A percentile compares a stretch with the other conserved stretches of the same genome.
These are phyloP conservation scores for Melanogaster broomeanus DNA, from an alignment of 768 basidiomycete genomes.

Conservation along the genomic window DNA sequence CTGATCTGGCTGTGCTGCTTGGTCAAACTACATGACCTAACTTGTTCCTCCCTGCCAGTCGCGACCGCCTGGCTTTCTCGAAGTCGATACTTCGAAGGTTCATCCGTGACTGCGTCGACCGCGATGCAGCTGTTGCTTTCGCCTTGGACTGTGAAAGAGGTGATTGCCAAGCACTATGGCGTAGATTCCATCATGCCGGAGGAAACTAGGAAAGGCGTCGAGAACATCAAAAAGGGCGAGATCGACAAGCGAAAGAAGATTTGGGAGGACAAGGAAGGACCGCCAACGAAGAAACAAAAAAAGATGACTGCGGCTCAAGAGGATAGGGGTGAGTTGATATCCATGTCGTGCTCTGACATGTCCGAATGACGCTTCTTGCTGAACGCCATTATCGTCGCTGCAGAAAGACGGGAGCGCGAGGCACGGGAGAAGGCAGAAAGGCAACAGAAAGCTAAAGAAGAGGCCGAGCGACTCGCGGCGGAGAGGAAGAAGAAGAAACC, in stretches of 20 bases:
- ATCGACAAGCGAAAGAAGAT: conserved; percentile 92
- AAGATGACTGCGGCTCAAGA: conserved; percentile 73
- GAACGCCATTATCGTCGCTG: conserved; percentile 35
- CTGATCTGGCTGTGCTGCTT: too few species aligned
- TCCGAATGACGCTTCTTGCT: conserved; percentile 18
- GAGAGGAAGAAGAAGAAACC: conserved; percentile 90
- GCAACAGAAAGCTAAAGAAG: conserved; percentile 64
- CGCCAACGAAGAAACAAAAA: conserved; percentile 80
- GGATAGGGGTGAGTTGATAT: conserved; percentile 57
- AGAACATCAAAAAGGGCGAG: conserved; percentile 81
- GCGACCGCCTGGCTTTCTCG: conserved; percentile 93
- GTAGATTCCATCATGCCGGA: conserved; percentile 87
- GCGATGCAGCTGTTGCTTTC: conserved; percentile 90
- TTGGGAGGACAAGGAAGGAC: conserved; percentile 87
- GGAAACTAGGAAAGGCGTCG: conserved; percentile 76
- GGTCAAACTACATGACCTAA: conserved; percentile 1
- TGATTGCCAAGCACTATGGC: conserved; percentile 82
- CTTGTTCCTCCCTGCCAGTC: conserved; percentile 46
- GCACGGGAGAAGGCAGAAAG: conserved; percentile 69
- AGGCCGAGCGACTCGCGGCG: conserved; percentile 67
- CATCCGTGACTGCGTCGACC: conserved; percentile 92
- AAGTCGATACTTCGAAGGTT: conserved; percentile 97
- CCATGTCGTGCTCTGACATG: conserved; percentile 1
- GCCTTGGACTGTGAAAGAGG: conserved; percentile 92
- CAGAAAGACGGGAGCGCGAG: conserved; percentile 70